phyloP scores from a whole-genome alignment of 768 basidiomycete species.

The Tricholoma terreum region DNA sequence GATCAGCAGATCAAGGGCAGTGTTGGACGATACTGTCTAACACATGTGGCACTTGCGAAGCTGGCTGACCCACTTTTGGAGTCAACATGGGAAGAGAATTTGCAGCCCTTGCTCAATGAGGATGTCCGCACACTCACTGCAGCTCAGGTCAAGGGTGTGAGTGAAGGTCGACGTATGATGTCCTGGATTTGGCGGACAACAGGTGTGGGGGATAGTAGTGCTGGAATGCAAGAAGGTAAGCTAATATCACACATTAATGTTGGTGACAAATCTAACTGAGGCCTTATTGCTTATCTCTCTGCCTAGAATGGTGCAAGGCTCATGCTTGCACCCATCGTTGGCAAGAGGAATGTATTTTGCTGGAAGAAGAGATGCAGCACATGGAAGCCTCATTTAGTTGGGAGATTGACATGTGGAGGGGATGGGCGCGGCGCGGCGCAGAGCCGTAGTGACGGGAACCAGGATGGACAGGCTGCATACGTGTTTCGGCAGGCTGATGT shows the following conservation, averaged over 20 bases:
- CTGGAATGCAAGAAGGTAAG: conserved; percentile 4
- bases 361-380: conserved; percentile 12
- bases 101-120: neutral
- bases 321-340: neutral
- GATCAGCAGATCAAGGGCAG: neutral
- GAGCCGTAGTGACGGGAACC: neutral
- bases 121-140: neutral
- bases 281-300: neutral
- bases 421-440: neutral
- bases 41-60: neutral
- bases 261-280: neutral
- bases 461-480: neutral
- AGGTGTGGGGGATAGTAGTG: neutral
- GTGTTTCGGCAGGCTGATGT: conserved; percentile 4
- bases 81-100: neutral
- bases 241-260: neutral
- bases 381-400: conserved; percentile 5
- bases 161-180: neutral
- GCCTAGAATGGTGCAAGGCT: conserved; percentile 10
- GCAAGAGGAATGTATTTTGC: conserved; percentile 10
- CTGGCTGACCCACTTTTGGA: neutral
- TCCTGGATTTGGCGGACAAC: conserved; percentile 4
- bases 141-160: too few species aligned
- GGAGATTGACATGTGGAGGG: conserved; percentile 8
- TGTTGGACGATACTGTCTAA: neutral